Evolutionary conservation across 352 stramenopile species (phyloP), one percentile per base, ranked within the genome.

Genomic region (Pilasporangium apinafurcum): DNA sequence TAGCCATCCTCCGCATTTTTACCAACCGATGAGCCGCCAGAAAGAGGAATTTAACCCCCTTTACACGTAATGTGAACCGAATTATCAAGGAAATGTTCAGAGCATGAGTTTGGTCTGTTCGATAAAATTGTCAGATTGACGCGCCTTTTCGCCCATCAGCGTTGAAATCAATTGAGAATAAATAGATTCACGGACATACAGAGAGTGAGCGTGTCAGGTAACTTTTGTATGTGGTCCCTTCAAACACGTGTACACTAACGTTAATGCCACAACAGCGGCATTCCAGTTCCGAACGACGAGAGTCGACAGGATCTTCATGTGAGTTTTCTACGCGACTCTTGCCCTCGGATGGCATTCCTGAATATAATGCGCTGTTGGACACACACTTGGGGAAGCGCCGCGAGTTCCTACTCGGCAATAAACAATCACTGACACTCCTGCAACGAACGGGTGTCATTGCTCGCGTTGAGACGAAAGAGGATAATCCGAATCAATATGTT

Each of bases 311-410:
- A n/a, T n/a, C n/a, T n/a, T 4, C 43, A 9, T 25, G 24, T 29
- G 21, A 20, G 1, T 89, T 86, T 40, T 83, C 68, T 24, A 89
- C 76, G 37, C 56, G 73, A 12, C 85, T 86, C 56, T 49, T 86
- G 28, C 36, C 73, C 25, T 75, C 60, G 1, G 76, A 85, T 51
- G 64, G 68, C 13, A 89, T 89, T 41, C 73, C 77, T 8, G 62
- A 59, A 36, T 89, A 86, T 43, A 89, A 89, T 37, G 77, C 77
- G 22, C 45, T 89, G 26, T 53, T 89, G 27, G 73, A 89, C 47
- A 42, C 30, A 17, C 53, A 83, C 32, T 29, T 89, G 8, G 70
- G 74, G 20, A 81, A 83, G 38, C 70, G 68, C 17, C 73, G 73
- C 25, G 73, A 82, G 48, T 86, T 74, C 13, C 43, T 89, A 12